Evolutionary conservation across 2,329 filamentous ascomycete genomes (phyloP).

Genomic region (Ceratocystis alfenasii): DNA sequence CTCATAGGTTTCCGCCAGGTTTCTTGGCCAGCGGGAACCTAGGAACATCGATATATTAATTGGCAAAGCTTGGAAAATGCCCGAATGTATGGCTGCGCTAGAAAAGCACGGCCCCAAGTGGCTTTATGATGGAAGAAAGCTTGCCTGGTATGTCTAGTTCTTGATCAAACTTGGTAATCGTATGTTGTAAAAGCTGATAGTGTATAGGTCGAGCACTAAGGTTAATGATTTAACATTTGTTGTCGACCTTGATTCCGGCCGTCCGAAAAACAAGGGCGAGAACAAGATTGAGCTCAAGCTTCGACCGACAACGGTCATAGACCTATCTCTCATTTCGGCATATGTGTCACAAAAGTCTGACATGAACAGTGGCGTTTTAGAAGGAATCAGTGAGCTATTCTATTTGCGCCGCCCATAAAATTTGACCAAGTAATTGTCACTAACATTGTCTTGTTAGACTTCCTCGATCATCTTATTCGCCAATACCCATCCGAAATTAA

Average conservation of each 20-base stretch:
- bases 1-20: slow-evolving; percentile 19
- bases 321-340: slow-evolving; percentile 50
- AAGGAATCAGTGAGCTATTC: slow-evolving; percentile 50
- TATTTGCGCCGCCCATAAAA: not conserved
- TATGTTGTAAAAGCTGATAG: not conserved
- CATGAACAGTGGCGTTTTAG: slow-evolving; percentile 57
- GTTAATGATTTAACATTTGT: slow-evolving; percentile 39
- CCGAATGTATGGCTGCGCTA: slow-evolving; percentile 33
- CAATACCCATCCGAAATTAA: slow-evolving; percentile 60
- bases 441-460: slow-evolving; percentile 34
- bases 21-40: slow-evolving; percentile 15
- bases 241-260: slow-evolving; percentile 58
- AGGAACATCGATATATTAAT: slow-evolving; percentile 42
- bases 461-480: slow-evolving; percentile 79
- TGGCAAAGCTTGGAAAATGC: slow-evolving; percentile 56
- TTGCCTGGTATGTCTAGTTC: slow-evolving; percentile 58
- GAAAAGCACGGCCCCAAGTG: slow-evolving; percentile 38
- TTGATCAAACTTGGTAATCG: not conserved
- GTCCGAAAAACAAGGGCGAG: slow-evolving; percentile 25
- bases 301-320: slow-evolving; percentile 52
- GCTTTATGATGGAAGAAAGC: slow-evolving; percentile 71
- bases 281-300: slow-evolving; percentile 51
- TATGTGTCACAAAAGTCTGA: slow-evolving; percentile 52
- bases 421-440: not conserved
- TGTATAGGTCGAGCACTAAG: slow-evolving; percentile 29